phyloP scores from a whole-genome alignment of 1,139 yeast species.

The Meyerozyma elateridarum region DNA sequence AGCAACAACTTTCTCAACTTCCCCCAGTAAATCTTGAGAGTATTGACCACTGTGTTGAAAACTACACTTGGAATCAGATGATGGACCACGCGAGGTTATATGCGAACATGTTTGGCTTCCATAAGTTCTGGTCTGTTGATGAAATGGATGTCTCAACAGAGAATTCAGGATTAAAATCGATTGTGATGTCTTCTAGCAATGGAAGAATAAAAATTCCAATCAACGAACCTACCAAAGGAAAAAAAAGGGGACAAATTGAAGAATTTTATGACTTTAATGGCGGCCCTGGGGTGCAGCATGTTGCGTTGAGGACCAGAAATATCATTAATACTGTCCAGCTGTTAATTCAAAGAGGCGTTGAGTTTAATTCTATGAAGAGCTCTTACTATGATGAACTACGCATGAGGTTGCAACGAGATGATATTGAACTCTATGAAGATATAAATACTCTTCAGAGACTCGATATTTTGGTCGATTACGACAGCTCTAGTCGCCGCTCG shows the following conservation, averaged over 20 bases:
- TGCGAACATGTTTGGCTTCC: conserved; percentile 63
- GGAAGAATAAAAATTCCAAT: conserved; percentile 73
- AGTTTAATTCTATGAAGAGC: conserved; percentile 56
- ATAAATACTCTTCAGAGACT: conserved; percentile 34
- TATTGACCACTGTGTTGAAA: conserved; percentile 80
- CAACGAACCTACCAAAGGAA: conserved; percentile 74
- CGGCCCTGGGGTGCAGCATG: conserved; percentile 82
- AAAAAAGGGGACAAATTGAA: conserved; percentile 69
- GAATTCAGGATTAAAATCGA: conserved; percentile 63
- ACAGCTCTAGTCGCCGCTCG: conserved; percentile 37
- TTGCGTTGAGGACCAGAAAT: conserved; percentile 61
- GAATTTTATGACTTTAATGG: conserved; percentile 71
- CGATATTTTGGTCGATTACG: conserved; percentile 70
- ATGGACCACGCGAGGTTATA: conserved; percentile 53
- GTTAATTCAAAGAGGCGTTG: conserved; percentile 58
- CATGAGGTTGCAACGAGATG: conserved; percentile 34
- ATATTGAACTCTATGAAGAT: conserved; percentile 43
- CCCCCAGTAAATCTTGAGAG: conserved; percentile 33
- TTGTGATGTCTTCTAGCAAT: conserved; percentile 70
- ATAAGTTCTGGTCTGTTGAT: conserved; percentile 79
- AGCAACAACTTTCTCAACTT: conserved; percentile 14
- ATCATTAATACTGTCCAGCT: conserved; percentile 54
- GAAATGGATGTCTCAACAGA: conserved; percentile 68
- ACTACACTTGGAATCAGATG: conserved; percentile 69
- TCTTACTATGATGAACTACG: conserved; percentile 51